Evolutionary conservation across 352 stramenopile species (phyloP).

Genomic region (Phytophthora ramorum): DNA sequence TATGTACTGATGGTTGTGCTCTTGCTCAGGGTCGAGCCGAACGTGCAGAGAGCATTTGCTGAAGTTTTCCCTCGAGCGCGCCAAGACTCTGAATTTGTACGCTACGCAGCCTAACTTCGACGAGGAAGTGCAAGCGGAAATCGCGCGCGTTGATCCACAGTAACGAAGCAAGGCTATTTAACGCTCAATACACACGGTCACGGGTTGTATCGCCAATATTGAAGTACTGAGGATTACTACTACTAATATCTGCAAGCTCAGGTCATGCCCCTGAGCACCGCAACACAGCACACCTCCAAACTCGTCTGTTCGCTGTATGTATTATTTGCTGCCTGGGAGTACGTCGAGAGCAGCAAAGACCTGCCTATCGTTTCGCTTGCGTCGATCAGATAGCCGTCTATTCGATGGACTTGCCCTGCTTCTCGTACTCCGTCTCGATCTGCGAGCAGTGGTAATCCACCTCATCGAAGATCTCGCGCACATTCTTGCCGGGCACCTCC

Average conservation of each 20-base stretch:
- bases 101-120: constrained; percentile 48
- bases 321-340: constrained; percentile 25
- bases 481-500: constrained; percentile 75
- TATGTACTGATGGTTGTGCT: not conserved
- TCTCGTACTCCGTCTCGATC: constrained; percentile 89
- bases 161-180: constrained; percentile 38
- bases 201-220: not conserved
- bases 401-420: constrained; percentile 84
- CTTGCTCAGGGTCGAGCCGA: constrained; percentile 53
- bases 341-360: constrained; percentile 17
- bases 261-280: not conserved
- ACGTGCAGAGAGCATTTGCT: constrained; percentile 61
- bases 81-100: constrained; percentile 48
- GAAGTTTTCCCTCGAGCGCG: constrained; percentile 58
- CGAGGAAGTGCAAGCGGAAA: constrained; percentile 55
- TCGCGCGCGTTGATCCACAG: constrained; percentile 59
- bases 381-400: constrained; percentile 41
- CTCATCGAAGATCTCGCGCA: constrained; percentile 87
- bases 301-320: constrained; percentile 22
- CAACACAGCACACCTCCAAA: constrained; percentile 10
- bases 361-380: constrained; percentile 13
- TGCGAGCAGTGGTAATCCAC: constrained; percentile 86
- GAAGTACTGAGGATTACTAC: not conserved
- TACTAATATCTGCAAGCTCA: not conserved
- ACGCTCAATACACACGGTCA: constrained; percentile 10